A percentile compares a stretch with the other conserved stretches of the same genome.
Conservation (phyloP, 306 rosid genomes). For the Ormosia semicastrata region DNA sequence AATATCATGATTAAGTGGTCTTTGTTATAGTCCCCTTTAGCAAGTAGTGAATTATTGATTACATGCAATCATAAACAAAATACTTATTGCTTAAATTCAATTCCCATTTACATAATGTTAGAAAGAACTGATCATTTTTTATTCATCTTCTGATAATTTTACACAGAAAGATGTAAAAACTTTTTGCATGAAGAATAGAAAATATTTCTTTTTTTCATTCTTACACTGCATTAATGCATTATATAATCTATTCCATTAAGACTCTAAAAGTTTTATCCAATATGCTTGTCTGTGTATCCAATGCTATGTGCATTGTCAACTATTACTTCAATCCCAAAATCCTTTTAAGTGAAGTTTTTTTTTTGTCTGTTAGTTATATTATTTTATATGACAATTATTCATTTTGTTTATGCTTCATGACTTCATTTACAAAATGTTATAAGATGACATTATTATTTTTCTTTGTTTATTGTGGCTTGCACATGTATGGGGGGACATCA, state of each 20-base stretch:
- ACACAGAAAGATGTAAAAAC: too few relatives aligned
- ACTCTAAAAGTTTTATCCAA: background rate
- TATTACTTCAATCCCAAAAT: background rate
- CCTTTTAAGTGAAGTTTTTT: background rate
- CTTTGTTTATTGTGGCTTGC: conserved; percentile 6
- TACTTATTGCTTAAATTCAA: background rate
- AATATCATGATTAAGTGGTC: background rate
- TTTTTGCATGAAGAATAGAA: too few relatives aligned
- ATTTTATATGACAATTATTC: background rate
- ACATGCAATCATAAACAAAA: background rate
- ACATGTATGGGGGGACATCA: background rate
- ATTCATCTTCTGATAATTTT: background rate
- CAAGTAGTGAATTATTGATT: background rate
- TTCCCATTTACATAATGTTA: background rate
- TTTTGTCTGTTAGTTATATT: background rate
- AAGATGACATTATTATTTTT: background rate
- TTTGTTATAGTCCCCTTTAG: background rate
- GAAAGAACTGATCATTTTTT: background rate
- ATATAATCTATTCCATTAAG: background rate
- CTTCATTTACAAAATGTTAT: background rate
- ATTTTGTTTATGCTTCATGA: background rate
- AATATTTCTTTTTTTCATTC: too few relatives aligned
- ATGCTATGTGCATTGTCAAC: background rate
- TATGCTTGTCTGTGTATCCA: background rate
- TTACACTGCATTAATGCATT: background rate